Evolutionary conservation across 2,329 filamentous ascomycete species (phyloP).

Genomic region (Penicillium sp.): DNA sequence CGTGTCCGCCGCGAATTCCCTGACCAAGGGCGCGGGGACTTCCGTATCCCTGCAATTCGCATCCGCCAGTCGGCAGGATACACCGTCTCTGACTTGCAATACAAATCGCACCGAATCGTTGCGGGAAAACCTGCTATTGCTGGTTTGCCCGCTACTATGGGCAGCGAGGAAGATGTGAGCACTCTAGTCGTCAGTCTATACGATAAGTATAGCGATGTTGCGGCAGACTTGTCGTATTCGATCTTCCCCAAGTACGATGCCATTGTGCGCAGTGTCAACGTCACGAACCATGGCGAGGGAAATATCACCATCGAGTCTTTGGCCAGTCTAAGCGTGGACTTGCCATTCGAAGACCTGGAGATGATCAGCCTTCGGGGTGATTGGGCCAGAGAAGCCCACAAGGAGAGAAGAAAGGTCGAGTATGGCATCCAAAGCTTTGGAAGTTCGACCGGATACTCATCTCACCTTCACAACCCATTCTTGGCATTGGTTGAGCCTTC

Average conservation of each 20-base stretch:
- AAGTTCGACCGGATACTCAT: conserved; percentile 63
- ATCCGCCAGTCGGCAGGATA: conserved; percentile 61
- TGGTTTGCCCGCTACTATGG: conserved; percentile 63
- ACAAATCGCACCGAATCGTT: conserved; percentile 58
- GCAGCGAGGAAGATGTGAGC: conserved; percentile 56
- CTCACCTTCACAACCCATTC: conserved; percentile 66
- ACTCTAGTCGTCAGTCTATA: conserved; percentile 61
- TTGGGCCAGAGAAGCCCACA: conserved; percentile 61
- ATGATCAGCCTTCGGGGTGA: conserved; percentile 65
- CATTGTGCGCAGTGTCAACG: conserved; percentile 61
- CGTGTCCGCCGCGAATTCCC: conserved; percentile 64
- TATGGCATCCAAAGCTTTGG: conserved; percentile 59
- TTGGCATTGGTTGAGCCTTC: conserved; percentile 57
- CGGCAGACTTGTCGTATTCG: conserved; percentile 63
- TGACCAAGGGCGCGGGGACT: conserved; percentile 64
- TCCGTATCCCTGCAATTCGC: conserved; percentile 61
- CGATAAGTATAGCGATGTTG: conserved; percentile 60
- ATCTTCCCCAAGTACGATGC: conserved; percentile 64
- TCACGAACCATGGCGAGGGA: conserved; percentile 59
- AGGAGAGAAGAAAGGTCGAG: conserved; percentile 56
- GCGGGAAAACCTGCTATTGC: conserved; percentile 59
- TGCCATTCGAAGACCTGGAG: conserved; percentile 61
- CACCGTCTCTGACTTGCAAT: conserved; percentile 60
- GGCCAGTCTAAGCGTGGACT: conserved; percentile 63
- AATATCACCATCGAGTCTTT: conserved; percentile 58